Evolutionary conservation across 1,139 yeast species (phyloP).

Genomic region (Saccharomyces hybrid): DNA sequence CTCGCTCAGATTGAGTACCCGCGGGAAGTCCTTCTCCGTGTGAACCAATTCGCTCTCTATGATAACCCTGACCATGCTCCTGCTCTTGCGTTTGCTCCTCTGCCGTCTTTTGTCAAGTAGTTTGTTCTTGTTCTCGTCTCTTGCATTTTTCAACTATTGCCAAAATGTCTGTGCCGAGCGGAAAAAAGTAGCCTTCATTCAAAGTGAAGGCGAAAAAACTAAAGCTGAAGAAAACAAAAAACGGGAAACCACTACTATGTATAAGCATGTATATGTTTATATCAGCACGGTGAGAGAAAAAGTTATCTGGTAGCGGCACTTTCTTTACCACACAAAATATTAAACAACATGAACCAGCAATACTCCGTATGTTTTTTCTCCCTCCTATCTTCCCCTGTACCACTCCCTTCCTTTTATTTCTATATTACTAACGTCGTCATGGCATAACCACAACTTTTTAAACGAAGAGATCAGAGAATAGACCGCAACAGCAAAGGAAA

Average conservation of each 20-base stretch:
- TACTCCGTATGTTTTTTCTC: not conserved
- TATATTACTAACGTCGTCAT: not conserved
- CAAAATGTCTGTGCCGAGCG: not conserved
- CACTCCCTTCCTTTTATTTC: not conserved
- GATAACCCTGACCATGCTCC: not conserved
- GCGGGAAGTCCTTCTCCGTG: not conserved
- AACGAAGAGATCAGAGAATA: not conserved
- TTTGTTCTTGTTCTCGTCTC: not conserved
- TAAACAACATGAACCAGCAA: not conserved
- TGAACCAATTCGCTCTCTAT: not conserved
- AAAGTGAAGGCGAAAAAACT: not conserved
- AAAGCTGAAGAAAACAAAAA: not conserved
- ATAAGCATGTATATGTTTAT: not conserved
- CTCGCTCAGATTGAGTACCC: not conserved
- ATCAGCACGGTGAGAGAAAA: not conserved
- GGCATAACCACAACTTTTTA: not conserved
- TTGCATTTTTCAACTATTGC: not conserved
- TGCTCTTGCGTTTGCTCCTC: not conserved
- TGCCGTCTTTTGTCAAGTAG: not conserved
- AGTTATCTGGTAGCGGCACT: not conserved
- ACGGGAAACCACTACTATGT: not conserved
- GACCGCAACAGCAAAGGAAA: slow-evolving; percentile 34
- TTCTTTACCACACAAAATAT: not conserved
- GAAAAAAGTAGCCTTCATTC: not conserved
- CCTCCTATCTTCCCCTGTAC: not conserved